Evolutionary conservation across 352 stramenopile genomes (phyloP), one percentile per base, ranked within the genome.

Genomic region (Saprolegnia diclina): DNA sequence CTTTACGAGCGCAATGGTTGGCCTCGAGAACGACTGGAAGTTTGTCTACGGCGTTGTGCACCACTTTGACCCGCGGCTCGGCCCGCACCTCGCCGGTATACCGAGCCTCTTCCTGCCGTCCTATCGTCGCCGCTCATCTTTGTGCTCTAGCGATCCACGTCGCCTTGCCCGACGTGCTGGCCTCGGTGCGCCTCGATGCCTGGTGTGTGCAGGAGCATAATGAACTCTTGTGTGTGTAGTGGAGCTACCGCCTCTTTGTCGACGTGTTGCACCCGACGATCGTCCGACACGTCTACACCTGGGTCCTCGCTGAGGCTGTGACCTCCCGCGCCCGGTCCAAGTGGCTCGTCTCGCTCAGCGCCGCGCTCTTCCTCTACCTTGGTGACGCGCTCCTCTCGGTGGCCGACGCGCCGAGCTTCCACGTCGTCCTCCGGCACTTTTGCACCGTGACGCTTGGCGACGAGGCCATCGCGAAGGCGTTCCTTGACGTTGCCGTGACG

Each of bases 21-120:
- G 44, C 9, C 48, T 65, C 44, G 21, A 29, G 21, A 29, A 53
- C 44, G 57, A 65, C 44, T 65, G 57, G 57, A 65, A 65, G 57
- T 32, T 65, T 13, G 57, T 53, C 13, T 35, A 65, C 21, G 19
- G 24, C 14, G 18, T 38, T 19, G n/a, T 65, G 7, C 14, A 19
- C 29, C 57, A 38, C 10, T 32, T 50, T 13, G 57, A 65, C 24
- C 35, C 57, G 38, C 16, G 11, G 5, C 37, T 65, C 37, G 38
- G 38, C 48, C 57, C 32, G 14, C 57, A 65, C 21, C 57, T 65
- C 16, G 29, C 37, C 45, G 56, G 56, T 64, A 4, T 22, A 40
- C n/a, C n/a, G n/a, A n/a, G n/a, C n/a, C n/a, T n/a, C n/a, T n/a
- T n/a, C n/a, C n/a, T n/a, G n/a, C n/a, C n/a, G n/a, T n/a, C n/a